phyloP scores from a whole-genome alignment of 768 basidiomycete genomes.

The Boletus sp. region DNA sequence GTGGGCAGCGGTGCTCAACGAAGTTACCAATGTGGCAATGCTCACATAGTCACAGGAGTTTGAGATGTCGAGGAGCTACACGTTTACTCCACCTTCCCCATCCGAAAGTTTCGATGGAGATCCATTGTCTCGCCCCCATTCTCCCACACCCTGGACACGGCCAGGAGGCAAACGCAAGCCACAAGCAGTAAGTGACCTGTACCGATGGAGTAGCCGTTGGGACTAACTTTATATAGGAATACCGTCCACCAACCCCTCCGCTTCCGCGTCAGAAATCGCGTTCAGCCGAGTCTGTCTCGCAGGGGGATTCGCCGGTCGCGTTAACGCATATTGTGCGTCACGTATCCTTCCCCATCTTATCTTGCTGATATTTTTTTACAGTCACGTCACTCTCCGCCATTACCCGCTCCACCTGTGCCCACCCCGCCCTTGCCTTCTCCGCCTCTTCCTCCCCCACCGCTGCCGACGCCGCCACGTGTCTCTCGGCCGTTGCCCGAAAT shows the following conservation, averaged over 20 bases:
- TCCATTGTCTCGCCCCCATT: slow-evolving; percentile 33
- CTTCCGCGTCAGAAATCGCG: slow-evolving; percentile 39
- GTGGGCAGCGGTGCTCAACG: slow-evolving; percentile 31
- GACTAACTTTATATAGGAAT: slow-evolving; percentile 35
- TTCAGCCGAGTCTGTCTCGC: slow-evolving; percentile 28
- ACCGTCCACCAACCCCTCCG: slow-evolving; percentile 60
- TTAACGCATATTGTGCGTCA: slow-evolving; percentile 25
- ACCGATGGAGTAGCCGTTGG: not conserved
- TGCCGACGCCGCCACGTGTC: slow-evolving; percentile 27
- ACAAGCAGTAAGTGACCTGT: slow-evolving; percentile 23
- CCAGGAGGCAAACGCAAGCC: slow-evolving; percentile 23
- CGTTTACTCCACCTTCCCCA: slow-evolving; percentile 33
- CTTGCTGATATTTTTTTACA: slow-evolving; percentile 8
- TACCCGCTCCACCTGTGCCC: slow-evolving; percentile 14
- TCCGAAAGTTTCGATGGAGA: slow-evolving; percentile 33
- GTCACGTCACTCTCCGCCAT: slow-evolving; percentile 26
- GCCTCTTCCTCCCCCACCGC: slow-evolving; percentile 25
- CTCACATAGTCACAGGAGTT: slow-evolving; percentile 33
- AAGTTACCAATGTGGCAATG: slow-evolving; percentile 22
- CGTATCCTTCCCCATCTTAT: slow-evolving; percentile 2
- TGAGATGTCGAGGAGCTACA: slow-evolving; percentile 29
- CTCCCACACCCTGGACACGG: slow-evolving; percentile 35
- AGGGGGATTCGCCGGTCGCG: slow-evolving; percentile 30
- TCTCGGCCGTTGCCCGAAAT: slow-evolving; percentile 31
- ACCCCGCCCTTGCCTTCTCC: slow-evolving; percentile 18